Evolutionary conservation across 208 protist species (phyloP).

Genomic region (Trypanosoma melophagium): DNA sequence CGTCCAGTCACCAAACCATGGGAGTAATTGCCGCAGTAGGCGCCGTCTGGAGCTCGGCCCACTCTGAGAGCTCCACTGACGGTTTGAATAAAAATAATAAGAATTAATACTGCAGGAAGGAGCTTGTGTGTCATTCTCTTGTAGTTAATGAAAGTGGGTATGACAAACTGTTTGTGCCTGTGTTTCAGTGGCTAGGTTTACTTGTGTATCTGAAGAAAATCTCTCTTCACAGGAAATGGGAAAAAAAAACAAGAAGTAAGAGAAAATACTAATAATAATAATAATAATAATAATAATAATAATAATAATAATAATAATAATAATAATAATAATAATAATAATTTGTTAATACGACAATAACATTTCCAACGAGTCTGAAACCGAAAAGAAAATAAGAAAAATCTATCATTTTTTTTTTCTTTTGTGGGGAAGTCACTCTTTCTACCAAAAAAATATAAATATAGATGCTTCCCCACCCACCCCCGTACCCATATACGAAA

Average conservation of each 20-base stretch:
- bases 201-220: background rate
- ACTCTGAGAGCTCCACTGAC: background rate
- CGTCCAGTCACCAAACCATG: slow-evolving; percentile 45
- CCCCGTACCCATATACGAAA: background rate
- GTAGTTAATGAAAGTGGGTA: background rate
- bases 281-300: slow-evolving; percentile 4
- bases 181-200: background rate
- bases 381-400: slow-evolving; percentile 16
- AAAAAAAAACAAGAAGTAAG: too few species aligned
- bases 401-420: slow-evolving; percentile 15
- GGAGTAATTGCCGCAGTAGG: slow-evolving; percentile 65
- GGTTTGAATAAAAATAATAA: slow-evolving; percentile 3
- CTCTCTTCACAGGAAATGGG: background rate
- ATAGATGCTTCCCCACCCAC: too few species aligned
- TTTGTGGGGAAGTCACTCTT: background rate
- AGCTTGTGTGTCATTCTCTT: slow-evolving; percentile 6
- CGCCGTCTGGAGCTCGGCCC: slow-evolving; percentile 28
- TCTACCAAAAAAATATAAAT: background rate
- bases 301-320: background rate
- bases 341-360: background rate
- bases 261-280: background rate
- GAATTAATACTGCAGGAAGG: slow-evolving; percentile 9
- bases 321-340: slow-evolving; percentile 21
- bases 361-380: background rate
- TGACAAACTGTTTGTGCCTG: too few species aligned